Conservation (phyloP, 2,329 filamentous ascomycete species). For the Fusarium gaditjirri region DNA sequence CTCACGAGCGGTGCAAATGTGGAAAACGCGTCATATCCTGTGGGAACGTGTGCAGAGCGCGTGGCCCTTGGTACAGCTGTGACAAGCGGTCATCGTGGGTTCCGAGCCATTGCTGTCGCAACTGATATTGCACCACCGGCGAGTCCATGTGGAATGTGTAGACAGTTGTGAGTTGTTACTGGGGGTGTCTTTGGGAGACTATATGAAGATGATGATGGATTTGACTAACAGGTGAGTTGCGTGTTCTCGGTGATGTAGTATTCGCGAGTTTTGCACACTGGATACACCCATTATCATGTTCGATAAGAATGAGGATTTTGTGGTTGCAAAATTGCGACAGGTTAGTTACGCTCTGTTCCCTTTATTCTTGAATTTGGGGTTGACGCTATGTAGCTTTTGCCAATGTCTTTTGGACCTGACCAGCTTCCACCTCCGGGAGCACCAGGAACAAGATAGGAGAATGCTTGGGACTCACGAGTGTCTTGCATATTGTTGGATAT, state of each 20-base stretch:
- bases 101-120: slow-evolving; percentile 85
- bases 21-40: slow-evolving; percentile 92
- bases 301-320: slow-evolving; percentile 79
- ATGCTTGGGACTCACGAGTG: not conserved
- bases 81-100: slow-evolving; percentile 63
- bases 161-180: slow-evolving; percentile 77
- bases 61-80: slow-evolving; percentile 88
- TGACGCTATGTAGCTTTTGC: slow-evolving; percentile 64
- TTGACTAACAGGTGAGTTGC: slow-evolving; percentile 27
- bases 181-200: not conserved
- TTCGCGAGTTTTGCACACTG: slow-evolving; percentile 79
- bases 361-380: not conserved
- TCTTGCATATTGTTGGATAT: not conserved
- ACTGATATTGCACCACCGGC: slow-evolving; percentile 78
- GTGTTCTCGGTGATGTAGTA: slow-evolving; percentile 56
- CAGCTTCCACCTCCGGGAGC: slow-evolving; percentile 58
- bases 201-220: not conserved
- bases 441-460: not conserved
- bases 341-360: slow-evolving; percentile 52
- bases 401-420: slow-evolving; percentile 74
- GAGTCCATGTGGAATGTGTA: slow-evolving; percentile 94
- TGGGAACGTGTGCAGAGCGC: slow-evolving; percentile 94
- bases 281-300: slow-evolving; percentile 90
- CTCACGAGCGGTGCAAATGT: slow-evolving; percentile 78
- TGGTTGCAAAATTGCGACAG: slow-evolving; percentile 76